Base-by-base conservation (phyloP, 805 yeast species). In the Saccharomycopsis guyanensis region DNA sequence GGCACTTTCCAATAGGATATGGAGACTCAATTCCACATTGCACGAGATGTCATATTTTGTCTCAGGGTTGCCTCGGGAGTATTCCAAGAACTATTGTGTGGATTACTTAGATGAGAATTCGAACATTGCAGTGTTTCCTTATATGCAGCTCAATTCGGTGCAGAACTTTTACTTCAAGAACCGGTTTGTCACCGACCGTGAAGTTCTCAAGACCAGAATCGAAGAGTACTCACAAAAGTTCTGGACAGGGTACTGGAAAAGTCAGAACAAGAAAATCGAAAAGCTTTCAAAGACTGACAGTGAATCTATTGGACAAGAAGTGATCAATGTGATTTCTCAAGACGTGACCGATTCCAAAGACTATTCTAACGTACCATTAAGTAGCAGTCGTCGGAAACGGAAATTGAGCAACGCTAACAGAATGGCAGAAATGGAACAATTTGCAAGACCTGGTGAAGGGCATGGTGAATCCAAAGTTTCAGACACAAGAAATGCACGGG, bases 41-140 rank as follows among this genome's bases (percentile, higher is more conserved):
- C 88, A 82, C 58, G 88, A 82, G 58, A 80, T 82, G 85, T 70
- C 70, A 25, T 78, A 73, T 49, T 79, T 64, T 55, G 65, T 80
- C 2, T 25, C 59, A 1, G 71, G 71, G 3, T 55, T 80, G 7
- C 76, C 81, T 0, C 58, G 58, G 2, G 46, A 57, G 0, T 72
- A 71, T 42, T 61, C 66, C 10, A 58, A 61, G 19, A 57, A 62
- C 24, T 75, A 69, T 56, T 72, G 77, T 0, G 69, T 71, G 20
- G 76, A 78, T 0, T 60, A 62, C 8, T 56, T 63, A 16, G 57
- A 55, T 16, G 53, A 52, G 3, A 59, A 65, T 33, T 15, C 19
- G 1, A 38, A 45, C 3, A 49, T 66, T 1, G 64, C 73, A 0
- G 69, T 76, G 0, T 77, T 71, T 61, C 84, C 85, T 1, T 81